These are phyloP conservation scores for Raddia distichophylla DNA, from an alignment of 176 grass and related monocot genomes.

Conservation along the genomic window DNA sequence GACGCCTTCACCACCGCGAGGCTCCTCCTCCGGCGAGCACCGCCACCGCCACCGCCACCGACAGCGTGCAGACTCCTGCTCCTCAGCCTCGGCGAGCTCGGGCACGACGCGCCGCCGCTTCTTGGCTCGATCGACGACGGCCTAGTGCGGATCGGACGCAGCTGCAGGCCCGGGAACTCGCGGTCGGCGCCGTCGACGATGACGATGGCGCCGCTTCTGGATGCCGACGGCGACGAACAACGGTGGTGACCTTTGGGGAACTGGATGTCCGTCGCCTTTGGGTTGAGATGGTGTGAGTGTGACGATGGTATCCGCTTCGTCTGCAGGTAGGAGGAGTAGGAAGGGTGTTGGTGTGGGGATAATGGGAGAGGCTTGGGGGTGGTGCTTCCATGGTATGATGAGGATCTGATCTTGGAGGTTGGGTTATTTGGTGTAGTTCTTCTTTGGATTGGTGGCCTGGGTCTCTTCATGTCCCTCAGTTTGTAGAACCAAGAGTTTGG, in stretches of 20 bases:
- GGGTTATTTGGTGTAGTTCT: slow-evolving; percentile 7
- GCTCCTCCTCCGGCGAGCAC: slow-evolving; percentile 18
- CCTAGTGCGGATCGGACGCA: slow-evolving; percentile 57
- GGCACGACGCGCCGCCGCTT: slow-evolving; percentile 24
- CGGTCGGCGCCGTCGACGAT: background rate
- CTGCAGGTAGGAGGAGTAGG: slow-evolving; percentile 47
- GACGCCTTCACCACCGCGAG: slow-evolving; percentile 55
- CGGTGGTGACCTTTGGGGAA: background rate
- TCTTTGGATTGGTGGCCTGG: slow-evolving; percentile 29
- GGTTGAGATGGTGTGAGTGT: slow-evolving; percentile 20
- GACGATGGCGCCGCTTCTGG: background rate
- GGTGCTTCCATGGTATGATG: slow-evolving; percentile 39
- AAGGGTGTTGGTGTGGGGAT: slow-evolving; percentile 35
- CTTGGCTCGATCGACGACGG: background rate
- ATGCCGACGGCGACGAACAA: no score
- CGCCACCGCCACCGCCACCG: background rate
- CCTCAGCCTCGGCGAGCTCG: slow-evolving; percentile 48
- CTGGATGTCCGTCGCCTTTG: slow-evolving; percentile 32
- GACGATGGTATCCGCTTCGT: slow-evolving; percentile 27
- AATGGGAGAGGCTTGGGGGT: slow-evolving; percentile 41
- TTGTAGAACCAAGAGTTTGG: slow-evolving; percentile 69
- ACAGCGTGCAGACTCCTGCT: slow-evolving; percentile 34
- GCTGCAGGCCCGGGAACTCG: slow-evolving; percentile 24
- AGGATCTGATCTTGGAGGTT: slow-evolving; percentile 15
- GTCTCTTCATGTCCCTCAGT: slow-evolving; percentile 57